phyloP scores from a whole-genome alignment of 2,329 filamentous ascomycete genomes.

The Botryosphaeria dothidea region DNA sequence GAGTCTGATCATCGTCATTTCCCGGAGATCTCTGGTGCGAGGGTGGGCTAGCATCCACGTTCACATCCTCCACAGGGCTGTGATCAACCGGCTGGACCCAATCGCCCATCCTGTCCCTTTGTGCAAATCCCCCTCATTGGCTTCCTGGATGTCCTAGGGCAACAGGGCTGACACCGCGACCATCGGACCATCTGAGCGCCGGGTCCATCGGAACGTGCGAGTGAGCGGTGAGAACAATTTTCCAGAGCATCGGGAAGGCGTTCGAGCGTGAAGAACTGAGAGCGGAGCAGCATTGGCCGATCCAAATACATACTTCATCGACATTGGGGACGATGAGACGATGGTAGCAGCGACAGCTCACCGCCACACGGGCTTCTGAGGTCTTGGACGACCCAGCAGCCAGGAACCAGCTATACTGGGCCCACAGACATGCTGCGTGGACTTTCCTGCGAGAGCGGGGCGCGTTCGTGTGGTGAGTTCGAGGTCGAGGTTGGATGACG shows the following conservation, averaged over 20 bases:
- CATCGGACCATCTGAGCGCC: neutral
- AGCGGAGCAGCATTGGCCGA: slow-evolving; percentile 16
- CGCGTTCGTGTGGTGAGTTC: neutral
- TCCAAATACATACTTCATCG: neutral
- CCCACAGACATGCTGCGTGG: neutral
- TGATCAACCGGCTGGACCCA: slow-evolving; percentile 5
- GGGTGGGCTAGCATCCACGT: slow-evolving; percentile 10
- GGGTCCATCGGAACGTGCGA: slow-evolving; percentile 6
- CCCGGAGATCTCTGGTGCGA: neutral
- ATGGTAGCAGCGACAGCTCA: neutral
- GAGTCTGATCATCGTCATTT: slow-evolving; percentile 9
- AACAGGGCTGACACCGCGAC: slow-evolving; percentile 4
- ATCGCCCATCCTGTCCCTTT: neutral
- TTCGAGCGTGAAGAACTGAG: neutral
- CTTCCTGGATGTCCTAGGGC: neutral
- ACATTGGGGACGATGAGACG: too few species aligned
- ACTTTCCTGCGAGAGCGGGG: neutral
- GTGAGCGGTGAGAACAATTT: slow-evolving; percentile 9
- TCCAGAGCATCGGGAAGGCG: neutral
- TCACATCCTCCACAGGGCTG: slow-evolving; percentile 17
- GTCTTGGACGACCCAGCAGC: neutral
- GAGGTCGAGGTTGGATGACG: neutral
- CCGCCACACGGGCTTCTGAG: neutral
- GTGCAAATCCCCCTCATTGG: slow-evolving; percentile 9
- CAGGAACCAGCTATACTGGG: neutral